These are phyloP conservation scores for Aspergillus ochraceus DNA, from an alignment of 2,329 filamentous ascomycete genomes.

Conservation along the genomic window DNA sequence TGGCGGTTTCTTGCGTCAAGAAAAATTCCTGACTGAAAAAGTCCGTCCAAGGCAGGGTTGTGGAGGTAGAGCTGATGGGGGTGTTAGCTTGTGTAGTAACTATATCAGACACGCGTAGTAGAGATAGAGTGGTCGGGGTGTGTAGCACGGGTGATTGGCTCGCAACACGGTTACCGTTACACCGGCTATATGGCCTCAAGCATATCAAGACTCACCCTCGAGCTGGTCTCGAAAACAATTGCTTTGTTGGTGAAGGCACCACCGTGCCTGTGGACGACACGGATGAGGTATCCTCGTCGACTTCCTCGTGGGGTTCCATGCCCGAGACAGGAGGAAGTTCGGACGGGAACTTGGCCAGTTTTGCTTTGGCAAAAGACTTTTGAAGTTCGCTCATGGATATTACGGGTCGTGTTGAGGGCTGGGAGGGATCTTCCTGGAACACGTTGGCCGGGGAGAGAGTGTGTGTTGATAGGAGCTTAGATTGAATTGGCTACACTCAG, in stretches of 20 bases:
- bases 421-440: background rate
- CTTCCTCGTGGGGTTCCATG: slow-evolving; percentile 34
- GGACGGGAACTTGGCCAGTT: slow-evolving; percentile 64
- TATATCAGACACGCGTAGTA: background rate
- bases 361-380: slow-evolving; percentile 74
- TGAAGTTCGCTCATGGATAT: slow-evolving; percentile 74
- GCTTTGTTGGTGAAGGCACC: slow-evolving; percentile 72
- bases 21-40: slow-evolving; percentile 90
- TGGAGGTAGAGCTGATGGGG: slow-evolving; percentile 34
- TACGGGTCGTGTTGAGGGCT: background rate
- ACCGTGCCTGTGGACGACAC: slow-evolving; percentile 92
- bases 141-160: background rate
- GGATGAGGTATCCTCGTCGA: slow-evolving; percentile 71
- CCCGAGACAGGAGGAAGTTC: slow-evolving; percentile 49
- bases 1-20: slow-evolving; percentile 49
- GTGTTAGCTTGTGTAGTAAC: slow-evolving; percentile 4
- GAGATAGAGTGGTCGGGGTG: background rate
- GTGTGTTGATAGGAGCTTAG: background rate
- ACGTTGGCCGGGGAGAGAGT: too few species aligned
- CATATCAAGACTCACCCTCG: slow-evolving; percentile 56
- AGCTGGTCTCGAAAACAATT: slow-evolving; percentile 68
- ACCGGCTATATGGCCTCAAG: background rate
- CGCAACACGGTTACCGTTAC: background rate
- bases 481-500: background rate
- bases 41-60: slow-evolving; percentile 78